These are phyloP conservation scores for Neohortaea acidophila DNA, from an alignment of 495 filamentous ascomycete genomes.

Conservation along the genomic window DNA sequence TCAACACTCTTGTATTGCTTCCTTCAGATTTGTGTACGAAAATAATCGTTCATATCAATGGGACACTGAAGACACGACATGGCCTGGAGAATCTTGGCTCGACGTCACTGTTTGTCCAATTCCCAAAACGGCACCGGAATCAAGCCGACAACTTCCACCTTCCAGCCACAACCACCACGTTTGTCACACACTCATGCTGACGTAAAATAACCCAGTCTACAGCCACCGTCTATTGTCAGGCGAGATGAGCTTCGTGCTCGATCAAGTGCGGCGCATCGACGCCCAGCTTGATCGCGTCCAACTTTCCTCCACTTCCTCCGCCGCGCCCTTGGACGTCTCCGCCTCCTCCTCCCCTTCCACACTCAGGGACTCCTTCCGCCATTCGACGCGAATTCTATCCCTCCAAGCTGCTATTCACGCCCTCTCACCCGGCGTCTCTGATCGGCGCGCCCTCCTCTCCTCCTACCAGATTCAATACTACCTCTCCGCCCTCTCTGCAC, in stretches of 20 bases:
- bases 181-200: no score
- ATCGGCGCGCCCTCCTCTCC: conserved; percentile 3
- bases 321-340: conserved; percentile 8
- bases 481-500: conserved; percentile 6
- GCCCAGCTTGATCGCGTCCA: conserved; percentile 63
- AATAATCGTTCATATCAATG: no score
- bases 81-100: no score
- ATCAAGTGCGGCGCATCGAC: conserved; percentile 66
- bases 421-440: conserved; percentile 15
- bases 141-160: no score
- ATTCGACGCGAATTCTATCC: conserved; percentile 3
- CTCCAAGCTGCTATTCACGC: conserved; percentile 13
- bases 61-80: no score
- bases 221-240: neutral
- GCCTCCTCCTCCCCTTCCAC: conserved; percentile 11
- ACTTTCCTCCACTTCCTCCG: conserved; percentile 29
- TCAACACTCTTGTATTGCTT: no score
- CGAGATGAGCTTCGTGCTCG: conserved; percentile 50
- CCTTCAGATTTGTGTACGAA: no score
- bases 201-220: no score
- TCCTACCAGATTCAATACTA: conserved; percentile 3
- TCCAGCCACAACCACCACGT: no score
- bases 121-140: no score
- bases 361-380: conserved; percentile 6
- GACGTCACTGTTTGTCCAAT: conserved; percentile 8